These are phyloP conservation scores for Lentinula sp. DNA, from an alignment of 768 basidiomycete genomes.

Conservation along the genomic window DNA sequence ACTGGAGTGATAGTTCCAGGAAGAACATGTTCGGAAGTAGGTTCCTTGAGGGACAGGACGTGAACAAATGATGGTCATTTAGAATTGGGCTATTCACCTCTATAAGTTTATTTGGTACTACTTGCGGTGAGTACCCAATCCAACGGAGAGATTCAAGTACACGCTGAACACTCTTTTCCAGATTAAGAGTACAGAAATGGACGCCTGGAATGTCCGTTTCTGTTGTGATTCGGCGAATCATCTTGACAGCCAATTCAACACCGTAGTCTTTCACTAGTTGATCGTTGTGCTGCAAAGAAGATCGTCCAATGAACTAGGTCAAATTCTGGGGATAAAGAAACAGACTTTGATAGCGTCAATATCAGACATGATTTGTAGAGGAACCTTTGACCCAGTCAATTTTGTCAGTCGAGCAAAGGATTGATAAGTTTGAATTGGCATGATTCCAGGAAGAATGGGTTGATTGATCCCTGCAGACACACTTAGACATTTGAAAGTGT, in stretches of 20 bases:
- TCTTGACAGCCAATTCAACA: constrained; percentile 76
- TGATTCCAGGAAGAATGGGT: constrained; percentile 92
- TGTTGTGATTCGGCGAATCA: constrained; percentile 56
- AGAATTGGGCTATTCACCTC: constrained; percentile 31
- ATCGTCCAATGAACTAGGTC: not conserved
- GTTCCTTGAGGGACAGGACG: constrained; percentile 26
- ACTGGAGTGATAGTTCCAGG: constrained; percentile 50
- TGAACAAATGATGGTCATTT: not conserved
- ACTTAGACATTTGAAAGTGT: not conserved
- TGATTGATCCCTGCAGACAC: constrained; percentile 67
- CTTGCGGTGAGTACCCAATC: constrained; percentile 39
- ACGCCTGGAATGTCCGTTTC: constrained; percentile 65
- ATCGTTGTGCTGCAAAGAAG: constrained; percentile 73
- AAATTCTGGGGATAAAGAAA: constrained; percentile 4
- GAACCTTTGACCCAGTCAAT: constrained; percentile 78
- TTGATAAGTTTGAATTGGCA: constrained; percentile 96
- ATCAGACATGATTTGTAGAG: constrained; percentile 53
- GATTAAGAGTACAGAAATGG: constrained; percentile 94
- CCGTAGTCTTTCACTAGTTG: constrained; percentile 93
- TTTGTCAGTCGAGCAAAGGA: constrained; percentile 91
- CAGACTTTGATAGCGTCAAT: constrained; percentile 74
- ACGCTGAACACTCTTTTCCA: constrained; percentile 90
- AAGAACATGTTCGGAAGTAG: constrained; percentile 22
- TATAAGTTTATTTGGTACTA: constrained; percentile 58
- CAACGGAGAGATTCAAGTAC: constrained; percentile 79